Percentiles rank a stretch among this genome's conserved stretches.
These are phyloP conservation scores for Zymoseptoria passerinii DNA, from an alignment of 2,329 filamentous ascomycete species.

Conservation along the genomic window DNA sequence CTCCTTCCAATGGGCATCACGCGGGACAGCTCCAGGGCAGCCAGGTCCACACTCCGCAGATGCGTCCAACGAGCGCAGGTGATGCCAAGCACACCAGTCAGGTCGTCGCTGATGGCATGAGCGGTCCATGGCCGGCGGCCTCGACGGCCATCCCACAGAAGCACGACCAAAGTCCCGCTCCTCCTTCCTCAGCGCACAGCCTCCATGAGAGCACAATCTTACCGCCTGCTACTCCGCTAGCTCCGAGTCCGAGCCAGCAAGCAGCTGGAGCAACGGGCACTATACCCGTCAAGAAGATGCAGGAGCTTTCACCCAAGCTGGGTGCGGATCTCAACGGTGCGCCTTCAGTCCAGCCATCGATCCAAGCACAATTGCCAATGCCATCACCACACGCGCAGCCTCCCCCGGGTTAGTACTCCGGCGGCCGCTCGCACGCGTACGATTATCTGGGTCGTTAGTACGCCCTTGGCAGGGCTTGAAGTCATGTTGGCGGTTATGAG, in stretches of 20 bases:
- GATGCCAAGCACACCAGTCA: constrained; percentile 11
- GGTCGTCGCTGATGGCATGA: constrained; percentile 28
- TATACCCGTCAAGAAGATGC: constrained; percentile 26
- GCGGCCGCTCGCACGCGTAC: background rate
- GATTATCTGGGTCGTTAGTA: background rate
- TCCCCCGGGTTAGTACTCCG: background rate
- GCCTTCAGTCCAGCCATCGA: background rate
- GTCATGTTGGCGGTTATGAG: too few species aligned
- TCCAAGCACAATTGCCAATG: background rate
- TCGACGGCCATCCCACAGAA: constrained; percentile 26
- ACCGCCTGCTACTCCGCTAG: constrained; percentile 20
- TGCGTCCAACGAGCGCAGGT: constrained; percentile 9
- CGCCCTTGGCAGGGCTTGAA: background rate
- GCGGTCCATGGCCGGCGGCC: constrained; percentile 26
- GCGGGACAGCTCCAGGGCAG: background rate
- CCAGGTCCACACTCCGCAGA: constrained; percentile 12
- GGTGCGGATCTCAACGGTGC: background rate
- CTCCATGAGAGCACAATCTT: constrained; percentile 18
- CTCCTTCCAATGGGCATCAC: constrained; percentile 10
- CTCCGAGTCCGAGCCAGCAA: constrained; percentile 21
- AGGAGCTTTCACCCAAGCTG: background rate
- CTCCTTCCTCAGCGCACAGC: constrained; percentile 9
- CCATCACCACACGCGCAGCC: background rate
- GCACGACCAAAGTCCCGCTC: constrained; percentile 22
- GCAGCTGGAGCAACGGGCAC: constrained; percentile 17